Evolutionary conservation across 345 rosid species (phyloP).

Genomic region (Euclidium syriacum): DNA sequence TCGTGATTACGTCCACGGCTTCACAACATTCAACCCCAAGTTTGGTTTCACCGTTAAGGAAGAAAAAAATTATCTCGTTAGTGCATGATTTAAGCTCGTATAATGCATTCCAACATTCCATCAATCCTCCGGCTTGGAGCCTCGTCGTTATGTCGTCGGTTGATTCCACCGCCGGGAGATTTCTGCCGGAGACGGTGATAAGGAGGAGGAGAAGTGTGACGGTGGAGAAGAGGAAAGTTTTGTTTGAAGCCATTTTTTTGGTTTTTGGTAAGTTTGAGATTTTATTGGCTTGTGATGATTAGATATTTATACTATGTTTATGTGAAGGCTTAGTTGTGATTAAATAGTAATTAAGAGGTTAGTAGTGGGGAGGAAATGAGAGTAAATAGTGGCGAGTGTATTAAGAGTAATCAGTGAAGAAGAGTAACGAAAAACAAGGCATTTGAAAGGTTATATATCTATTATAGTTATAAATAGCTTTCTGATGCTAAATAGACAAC

Average conservation of each 20-base stretch:
- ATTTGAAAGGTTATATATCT: not conserved
- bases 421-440: not conserved
- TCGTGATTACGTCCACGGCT: constrained; percentile 49
- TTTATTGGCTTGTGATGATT: not conserved
- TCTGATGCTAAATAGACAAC: fast-evolving
- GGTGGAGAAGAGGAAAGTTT: constrained; percentile 14
- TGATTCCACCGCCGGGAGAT: constrained; percentile 8
- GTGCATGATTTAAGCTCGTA: constrained; percentile 65
- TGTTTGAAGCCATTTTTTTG: constrained; percentile 17
- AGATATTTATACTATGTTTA: constrained; percentile 2
- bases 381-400: too few species aligned
- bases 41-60: constrained; percentile 54
- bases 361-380: constrained; percentile 18
- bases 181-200: constrained; percentile 19
- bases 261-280: not conserved
- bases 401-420: constrained; percentile 8
- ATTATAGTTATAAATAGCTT: fast-evolving
- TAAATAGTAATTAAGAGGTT: not conserved
- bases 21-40: constrained; percentile 58
- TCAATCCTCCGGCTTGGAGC: constrained; percentile 41
- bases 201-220: constrained; percentile 4
- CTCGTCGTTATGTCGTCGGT: constrained; percentile 30
- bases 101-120: constrained; percentile 66
- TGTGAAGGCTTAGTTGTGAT: not conserved
- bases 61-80: constrained; percentile 55